A percentile compares a stretch with the other conserved stretches of the same genome.
phyloP scores from a whole-genome alignment of 257 asterid genomes.

The Galeopsis tetrahit region DNA sequence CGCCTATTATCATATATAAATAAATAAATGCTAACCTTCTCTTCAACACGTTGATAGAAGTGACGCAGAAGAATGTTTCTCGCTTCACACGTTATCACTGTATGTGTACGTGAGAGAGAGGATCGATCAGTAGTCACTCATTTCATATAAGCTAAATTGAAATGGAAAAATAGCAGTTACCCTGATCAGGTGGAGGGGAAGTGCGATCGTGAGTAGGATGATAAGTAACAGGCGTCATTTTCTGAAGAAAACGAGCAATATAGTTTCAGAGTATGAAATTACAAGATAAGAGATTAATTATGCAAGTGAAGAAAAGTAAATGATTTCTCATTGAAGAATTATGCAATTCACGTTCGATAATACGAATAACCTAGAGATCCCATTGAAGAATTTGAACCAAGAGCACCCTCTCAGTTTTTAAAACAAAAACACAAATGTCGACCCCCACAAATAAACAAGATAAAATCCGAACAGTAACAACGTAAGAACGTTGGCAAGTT shows the following conservation, averaged over 20 bases:
- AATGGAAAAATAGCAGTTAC: slow-evolving; percentile 28
- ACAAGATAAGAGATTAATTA: slow-evolving; percentile 16
- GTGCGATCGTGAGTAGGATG: slow-evolving; percentile 56
- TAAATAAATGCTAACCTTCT: slow-evolving; percentile 40
- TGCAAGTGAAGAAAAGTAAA: neutral
- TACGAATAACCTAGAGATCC: no score
- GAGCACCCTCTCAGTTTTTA: no score
- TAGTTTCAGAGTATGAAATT: slow-evolving; percentile 15
- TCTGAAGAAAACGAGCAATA: slow-evolving; percentile 39
- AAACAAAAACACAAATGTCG: no score
- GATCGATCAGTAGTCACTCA: neutral
- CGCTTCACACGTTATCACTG: slow-evolving; percentile 45
- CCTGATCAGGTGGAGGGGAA: slow-evolving; percentile 55
- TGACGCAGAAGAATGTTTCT: slow-evolving; percentile 48
- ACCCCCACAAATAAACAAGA: no score
- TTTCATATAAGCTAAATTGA: neutral
- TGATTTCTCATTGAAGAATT: neutral
- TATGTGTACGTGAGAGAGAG: slow-evolving; percentile 4
- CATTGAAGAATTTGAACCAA: no score
- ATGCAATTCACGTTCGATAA: no score
- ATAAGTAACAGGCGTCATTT: slow-evolving; percentile 47
- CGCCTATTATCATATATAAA: neutral
- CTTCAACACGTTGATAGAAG: slow-evolving; percentile 48
- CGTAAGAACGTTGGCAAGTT: no score
- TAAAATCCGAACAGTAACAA: no score